These are phyloP conservation scores for Penicillium cataractarum DNA, from an alignment of 495 filamentous ascomycete genomes.

Conservation along the genomic window DNA sequence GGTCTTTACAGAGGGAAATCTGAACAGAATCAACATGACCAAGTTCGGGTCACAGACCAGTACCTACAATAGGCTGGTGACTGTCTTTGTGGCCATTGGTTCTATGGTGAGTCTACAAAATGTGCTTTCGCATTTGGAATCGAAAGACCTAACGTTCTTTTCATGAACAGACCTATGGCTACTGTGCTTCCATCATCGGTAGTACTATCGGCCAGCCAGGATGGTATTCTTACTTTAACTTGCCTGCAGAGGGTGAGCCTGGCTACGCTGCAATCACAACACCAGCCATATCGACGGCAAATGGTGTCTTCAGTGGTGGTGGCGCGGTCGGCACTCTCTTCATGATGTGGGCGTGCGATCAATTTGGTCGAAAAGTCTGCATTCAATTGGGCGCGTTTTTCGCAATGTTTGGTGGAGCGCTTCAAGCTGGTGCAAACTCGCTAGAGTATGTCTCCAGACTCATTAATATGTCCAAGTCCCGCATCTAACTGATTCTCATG, in stretches of 20 bases:
- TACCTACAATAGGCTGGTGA: slow-evolving; percentile 39
- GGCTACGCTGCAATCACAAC: slow-evolving; percentile 53
- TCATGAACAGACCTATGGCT: slow-evolving; percentile 44
- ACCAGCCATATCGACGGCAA: slow-evolving; percentile 50
- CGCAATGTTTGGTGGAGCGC: slow-evolving; percentile 47
- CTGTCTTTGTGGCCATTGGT: slow-evolving; percentile 42
- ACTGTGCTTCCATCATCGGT: slow-evolving; percentile 53
- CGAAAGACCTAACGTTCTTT: background rate
- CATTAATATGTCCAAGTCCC: background rate
- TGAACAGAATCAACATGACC: slow-evolving; percentile 19
- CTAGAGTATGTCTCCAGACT: slow-evolving; percentile 29
- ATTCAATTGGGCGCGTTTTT: slow-evolving; percentile 51
- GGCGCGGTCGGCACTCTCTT: slow-evolving; percentile 48
- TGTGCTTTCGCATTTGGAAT: background rate
- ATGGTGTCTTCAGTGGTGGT: slow-evolving; percentile 53
- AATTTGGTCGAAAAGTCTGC: slow-evolving; percentile 44
- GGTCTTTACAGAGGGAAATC: background rate
- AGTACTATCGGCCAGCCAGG: slow-evolving; percentile 57
- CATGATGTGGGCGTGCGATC: slow-evolving; percentile 49
- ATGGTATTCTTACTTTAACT: slow-evolving; percentile 51
- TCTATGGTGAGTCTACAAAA: slow-evolving; percentile 34
- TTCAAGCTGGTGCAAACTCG: slow-evolving; percentile 48
- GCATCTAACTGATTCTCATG: slow-evolving; percentile 2
- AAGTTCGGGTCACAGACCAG: slow-evolving; percentile 38
- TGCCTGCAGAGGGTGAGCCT: slow-evolving; percentile 40